phyloP scores from a whole-genome alignment of 169 alveolate species.

The Plasmodium cynomolgi region DNA sequence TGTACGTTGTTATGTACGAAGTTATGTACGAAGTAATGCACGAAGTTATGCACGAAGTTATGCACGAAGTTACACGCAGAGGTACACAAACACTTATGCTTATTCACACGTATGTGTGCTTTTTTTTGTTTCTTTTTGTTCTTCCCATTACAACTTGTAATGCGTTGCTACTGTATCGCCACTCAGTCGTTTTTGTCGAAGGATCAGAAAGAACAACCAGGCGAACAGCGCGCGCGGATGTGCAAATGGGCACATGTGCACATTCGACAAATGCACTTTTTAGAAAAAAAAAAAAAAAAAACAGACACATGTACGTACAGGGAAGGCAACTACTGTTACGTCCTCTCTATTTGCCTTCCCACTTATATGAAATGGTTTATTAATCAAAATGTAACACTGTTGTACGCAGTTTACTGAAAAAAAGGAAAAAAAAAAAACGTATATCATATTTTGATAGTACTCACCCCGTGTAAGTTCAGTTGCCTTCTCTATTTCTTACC shows the following conservation, averaged over 20 bases:
- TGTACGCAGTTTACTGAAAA: background rate
- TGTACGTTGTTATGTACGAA: background rate
- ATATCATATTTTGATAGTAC: background rate
- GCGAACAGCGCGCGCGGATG: background rate
- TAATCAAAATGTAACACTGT: background rate
- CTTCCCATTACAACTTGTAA: conserved; percentile 30
- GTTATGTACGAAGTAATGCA: background rate
- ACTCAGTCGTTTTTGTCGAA: conserved; percentile 9
- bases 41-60: background rate
- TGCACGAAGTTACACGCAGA: background rate
- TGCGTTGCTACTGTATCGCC: conserved; percentile 26
- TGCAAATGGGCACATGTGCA: background rate
- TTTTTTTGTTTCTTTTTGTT: background rate
- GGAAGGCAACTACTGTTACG: background rate
- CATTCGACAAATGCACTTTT: background rate
- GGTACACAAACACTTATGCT: background rate
- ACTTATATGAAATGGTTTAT: background rate
- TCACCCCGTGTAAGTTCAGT: background rate
- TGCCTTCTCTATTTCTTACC: background rate
- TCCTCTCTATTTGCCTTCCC: background rate
- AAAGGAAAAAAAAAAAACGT: background rate
- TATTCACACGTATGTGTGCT: background rate
- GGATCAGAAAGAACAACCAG: conserved; percentile 7
- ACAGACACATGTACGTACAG: background rate
- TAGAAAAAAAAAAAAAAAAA: background rate